Percentiles rank a stretch among this genome's conserved stretches.
These are phyloP conservation scores for Pseudonitzschia multiseries DNA, from an alignment of 108 stramenopile genomes.

Conservation along the genomic window DNA sequence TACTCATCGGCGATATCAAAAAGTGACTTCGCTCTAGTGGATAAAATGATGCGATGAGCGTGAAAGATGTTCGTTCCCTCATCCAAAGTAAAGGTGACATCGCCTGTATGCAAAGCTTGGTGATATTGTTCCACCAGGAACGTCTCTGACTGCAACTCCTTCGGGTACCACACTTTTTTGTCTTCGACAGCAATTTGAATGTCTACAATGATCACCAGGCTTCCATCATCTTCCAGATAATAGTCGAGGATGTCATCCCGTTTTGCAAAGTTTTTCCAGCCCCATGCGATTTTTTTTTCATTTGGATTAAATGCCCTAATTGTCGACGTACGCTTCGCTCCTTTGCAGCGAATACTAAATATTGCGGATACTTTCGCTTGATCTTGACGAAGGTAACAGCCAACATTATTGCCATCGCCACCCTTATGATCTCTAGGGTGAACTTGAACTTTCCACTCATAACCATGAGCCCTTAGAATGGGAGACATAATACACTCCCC, in stretches of 20 bases:
- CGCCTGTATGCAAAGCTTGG: neutral
- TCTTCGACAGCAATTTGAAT: slow-evolving; percentile 1
- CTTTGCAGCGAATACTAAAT: neutral
- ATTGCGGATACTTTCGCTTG: neutral
- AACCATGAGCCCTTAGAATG: neutral
- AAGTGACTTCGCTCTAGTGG: neutral
- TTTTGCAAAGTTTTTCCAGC: neutral
- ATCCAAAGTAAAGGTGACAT: neutral
- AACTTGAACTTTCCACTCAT: neutral
- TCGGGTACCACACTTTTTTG: neutral
- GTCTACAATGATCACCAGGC: neutral
- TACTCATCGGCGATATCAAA: neutral
- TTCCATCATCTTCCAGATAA: neutral
- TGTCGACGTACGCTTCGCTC: neutral
- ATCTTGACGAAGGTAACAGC: neutral
- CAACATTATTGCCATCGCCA: neutral
- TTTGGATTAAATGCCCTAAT: neutral
- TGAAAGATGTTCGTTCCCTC: neutral
- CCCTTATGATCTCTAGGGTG: neutral
- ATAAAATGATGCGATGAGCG: neutral
- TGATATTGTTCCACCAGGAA: neutral
- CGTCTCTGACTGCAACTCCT: neutral
- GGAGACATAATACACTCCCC: neutral
- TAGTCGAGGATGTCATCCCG: neutral
- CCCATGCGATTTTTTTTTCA: no score